Conservation (phyloP, 805 yeast genomes). For the Ogataea paraovalis region DNA sequence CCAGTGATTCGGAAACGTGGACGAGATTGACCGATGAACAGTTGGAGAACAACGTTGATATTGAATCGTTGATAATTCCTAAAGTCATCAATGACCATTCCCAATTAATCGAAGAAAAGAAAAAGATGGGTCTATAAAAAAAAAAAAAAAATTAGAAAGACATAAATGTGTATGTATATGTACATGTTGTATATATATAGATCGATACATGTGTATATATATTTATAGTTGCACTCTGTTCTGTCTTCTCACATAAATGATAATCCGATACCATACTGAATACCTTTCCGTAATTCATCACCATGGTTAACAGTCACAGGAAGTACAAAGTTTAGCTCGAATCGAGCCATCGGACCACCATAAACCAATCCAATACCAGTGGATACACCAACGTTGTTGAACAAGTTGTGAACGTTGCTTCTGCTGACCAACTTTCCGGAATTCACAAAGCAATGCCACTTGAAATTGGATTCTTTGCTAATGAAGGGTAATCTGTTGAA, state of each 20-base stretch:
- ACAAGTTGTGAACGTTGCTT: conserved; percentile 2
- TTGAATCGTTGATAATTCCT: conserved; percentile 81
- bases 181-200: not conserved
- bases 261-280: conserved; percentile 59
- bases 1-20: conserved; percentile 47
- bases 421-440: conserved; percentile 40
- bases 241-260: conserved; percentile 40
- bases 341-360: conserved; percentile 55
- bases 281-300: conserved; percentile 47
- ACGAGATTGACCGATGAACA: conserved; percentile 43
- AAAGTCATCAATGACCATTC: conserved; percentile 62
- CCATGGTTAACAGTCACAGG: conserved; percentile 43
- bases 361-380: conserved; percentile 48
- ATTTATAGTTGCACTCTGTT: no score
- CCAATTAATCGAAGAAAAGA: conserved; percentile 48
- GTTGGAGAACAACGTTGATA: conserved; percentile 43
- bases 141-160: conserved; percentile 9
- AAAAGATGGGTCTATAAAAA: conserved; percentile 16
- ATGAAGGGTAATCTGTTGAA: conserved; percentile 41
- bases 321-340: conserved; percentile 52
- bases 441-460: conserved; percentile 45
- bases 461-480: conserved; percentile 41
- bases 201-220: not conserved
- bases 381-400: conserved; percentile 33
- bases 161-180: not conserved